These are phyloP conservation scores for Eruca vesicaria DNA, from an alignment of 441 rosid species.

Conservation along the genomic window DNA sequence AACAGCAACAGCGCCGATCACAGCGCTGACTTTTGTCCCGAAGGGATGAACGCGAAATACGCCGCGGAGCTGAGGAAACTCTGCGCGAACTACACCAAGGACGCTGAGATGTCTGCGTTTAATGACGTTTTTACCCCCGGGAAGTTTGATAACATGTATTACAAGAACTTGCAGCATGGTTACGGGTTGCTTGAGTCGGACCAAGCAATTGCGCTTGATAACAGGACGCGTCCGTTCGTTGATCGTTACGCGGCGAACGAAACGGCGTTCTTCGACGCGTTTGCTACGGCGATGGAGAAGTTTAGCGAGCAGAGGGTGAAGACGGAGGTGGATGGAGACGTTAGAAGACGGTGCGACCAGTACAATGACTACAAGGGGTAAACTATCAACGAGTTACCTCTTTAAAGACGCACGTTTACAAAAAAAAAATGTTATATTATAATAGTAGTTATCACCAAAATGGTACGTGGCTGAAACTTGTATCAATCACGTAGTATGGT, in stretches of 20 bases:
- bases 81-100: constrained; percentile 51
- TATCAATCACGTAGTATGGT: not conserved
- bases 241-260: constrained; percentile 55
- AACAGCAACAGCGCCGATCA: constrained; percentile 33
- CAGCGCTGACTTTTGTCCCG: constrained; percentile 8
- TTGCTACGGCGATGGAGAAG: constrained; percentile 58
- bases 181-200: constrained; percentile 55
- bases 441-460: not conserved
- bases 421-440: not conserved
- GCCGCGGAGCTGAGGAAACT: constrained; percentile 45
- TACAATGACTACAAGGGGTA: constrained; percentile 40
- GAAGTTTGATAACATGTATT: constrained; percentile 81
- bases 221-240: constrained; percentile 51
- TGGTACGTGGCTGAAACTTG: not conserved
- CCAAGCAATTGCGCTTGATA: constrained; percentile 43
- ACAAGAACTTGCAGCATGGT: constrained; percentile 55
- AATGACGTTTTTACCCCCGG: constrained; percentile 70
- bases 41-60: constrained; percentile 40
- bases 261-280: constrained; percentile 50
- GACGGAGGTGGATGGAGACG: constrained; percentile 56
- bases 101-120: constrained; percentile 59
- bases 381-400: not conserved
- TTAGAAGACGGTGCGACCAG: constrained; percentile 60
- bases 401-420: not conserved
- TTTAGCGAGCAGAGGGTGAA: constrained; percentile 47